Evolutionary conservation across 108 stramenopile species (phyloP), one percentile per base, ranked within the genome.

Genomic region (Hondaea fermentalgiana): DNA sequence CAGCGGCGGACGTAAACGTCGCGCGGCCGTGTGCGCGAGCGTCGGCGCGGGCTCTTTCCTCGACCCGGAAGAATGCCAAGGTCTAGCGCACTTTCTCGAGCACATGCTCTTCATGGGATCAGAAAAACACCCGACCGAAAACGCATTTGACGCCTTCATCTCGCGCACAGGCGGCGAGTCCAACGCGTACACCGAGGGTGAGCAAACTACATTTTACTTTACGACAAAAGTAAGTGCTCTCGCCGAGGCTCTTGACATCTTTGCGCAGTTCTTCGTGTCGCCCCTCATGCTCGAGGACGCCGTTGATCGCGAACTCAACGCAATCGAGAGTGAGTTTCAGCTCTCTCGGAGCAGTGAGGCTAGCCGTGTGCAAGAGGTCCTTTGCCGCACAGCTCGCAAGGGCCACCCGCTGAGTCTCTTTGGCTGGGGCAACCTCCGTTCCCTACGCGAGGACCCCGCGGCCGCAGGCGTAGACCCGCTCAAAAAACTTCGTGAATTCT

Each of bases 181-280:
- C 89, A 99, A 99, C 92, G 98, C 99, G 72, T 98, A 93, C 90
- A 99, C 98, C 5, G 97, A 97, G 83, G 90, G 91, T 88, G 98
- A 98, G 90, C 89, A 96, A 59, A 99, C 98, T 3, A 89, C 94
- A 25, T 99, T 97, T 91, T 93, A 97, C 90, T 97, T 98, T 87
- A 95, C 96, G 58, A 96, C 98, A 14, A 93, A 95, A 4, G 96
- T 97, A 88, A 96, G 95, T 6, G 95, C 93, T 19, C 91, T 98
- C 21, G 94, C 90, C 72, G 94, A 92, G n/a, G 98, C 98, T n/a
- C 72, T 99, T 87, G 98, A 99, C 71, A 94, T 96, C 90, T 98
- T 99, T 92, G 90, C 95, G 17, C 95, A 96, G 44, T 98, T 98
- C 92, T 99, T 99, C 76, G 93, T 95, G 21, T 88, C 93, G 51